Percentiles rank a stretch among this genome's conserved stretches.
phyloP scores from a whole-genome alignment of 2,329 filamentous ascomycete genomes.

The Ophiostoma pallidulum region DNA sequence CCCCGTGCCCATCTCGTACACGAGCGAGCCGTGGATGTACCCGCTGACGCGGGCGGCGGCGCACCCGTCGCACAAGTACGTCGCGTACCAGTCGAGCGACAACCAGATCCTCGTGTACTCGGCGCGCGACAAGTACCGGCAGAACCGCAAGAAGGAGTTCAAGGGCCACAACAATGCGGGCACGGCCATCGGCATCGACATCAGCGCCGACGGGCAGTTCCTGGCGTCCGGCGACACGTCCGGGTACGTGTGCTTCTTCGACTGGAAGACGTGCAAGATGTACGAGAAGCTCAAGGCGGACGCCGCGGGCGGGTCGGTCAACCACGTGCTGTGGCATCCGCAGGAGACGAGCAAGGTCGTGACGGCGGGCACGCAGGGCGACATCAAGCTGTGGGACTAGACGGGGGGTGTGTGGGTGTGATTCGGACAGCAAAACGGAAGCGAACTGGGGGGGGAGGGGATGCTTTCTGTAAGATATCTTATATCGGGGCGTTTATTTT shows the following conservation, averaged over 20 bases:
- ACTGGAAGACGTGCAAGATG: conserved; percentile 99
- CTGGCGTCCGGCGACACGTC: conserved; percentile 77
- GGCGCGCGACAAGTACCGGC: conserved; percentile 87
- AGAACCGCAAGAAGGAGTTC: conserved; percentile 96
- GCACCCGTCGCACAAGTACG: conserved; percentile 87
- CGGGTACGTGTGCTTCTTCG: conserved; percentile 93
- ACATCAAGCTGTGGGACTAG: conserved; percentile 90
- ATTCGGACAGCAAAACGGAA: too few species aligned
- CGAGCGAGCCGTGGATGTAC: conserved; percentile 97
- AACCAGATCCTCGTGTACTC: conserved; percentile 97
- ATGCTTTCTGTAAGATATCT: too few species aligned
- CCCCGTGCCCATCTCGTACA: conserved; percentile 96
- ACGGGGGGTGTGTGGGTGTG: too few species aligned
- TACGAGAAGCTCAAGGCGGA: conserved; percentile 90
- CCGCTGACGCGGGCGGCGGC: conserved; percentile 76
- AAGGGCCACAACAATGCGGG: conserved; percentile 93
- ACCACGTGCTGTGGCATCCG: conserved; percentile 92
- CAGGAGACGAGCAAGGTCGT: conserved; percentile 92
- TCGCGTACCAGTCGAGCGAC: conserved; percentile 86
- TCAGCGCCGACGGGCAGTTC: conserved; percentile 87
- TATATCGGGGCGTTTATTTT: too few species aligned
- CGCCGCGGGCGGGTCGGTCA: conserved; percentile 69
- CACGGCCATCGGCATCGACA: conserved; percentile 80
- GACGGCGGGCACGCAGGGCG: conserved; percentile 80
- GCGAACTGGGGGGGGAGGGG: too few species aligned